These are phyloP conservation scores for Capsicum chinense DNA, from an alignment of 257 asterid genomes.

Conservation along the genomic window DNA sequence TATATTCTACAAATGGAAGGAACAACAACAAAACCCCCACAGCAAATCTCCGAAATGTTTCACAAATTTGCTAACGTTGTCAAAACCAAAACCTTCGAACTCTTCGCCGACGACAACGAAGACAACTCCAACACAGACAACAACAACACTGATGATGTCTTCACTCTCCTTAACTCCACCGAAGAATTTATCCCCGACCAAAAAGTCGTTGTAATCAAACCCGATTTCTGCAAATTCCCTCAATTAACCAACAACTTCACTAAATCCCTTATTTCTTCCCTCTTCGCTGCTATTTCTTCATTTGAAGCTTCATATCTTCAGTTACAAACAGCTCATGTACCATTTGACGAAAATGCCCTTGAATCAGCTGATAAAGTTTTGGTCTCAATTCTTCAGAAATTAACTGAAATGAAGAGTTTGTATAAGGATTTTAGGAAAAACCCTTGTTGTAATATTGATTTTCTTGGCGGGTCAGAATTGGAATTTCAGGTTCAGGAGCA, in stretches of 20 bases:
- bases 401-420: conserved; percentile 66
- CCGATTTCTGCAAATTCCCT: conserved; percentile 47
- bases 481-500: conserved; percentile 97
- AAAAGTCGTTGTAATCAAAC: conserved; percentile 86
- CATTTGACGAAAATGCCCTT: conserved; percentile 63
- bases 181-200: conserved; percentile 89
- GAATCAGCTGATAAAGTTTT: conserved; percentile 71
- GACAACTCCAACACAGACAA: conserved; percentile 39
- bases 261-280: conserved; percentile 60
- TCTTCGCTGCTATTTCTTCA: conserved; percentile 73
- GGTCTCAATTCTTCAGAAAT: conserved; percentile 69
- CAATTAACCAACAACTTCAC: conserved; percentile 31
- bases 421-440: conserved; percentile 50
- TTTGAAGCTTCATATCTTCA: conserved; percentile 89
- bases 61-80: conserved; percentile 86
- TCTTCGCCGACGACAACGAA: conserved; percentile 58
- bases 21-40: conserved; percentile 67
- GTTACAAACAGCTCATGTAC: conserved; percentile 95
- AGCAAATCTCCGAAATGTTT: conserved; percentile 85
- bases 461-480: conserved; percentile 59
- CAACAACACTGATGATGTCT: conserved; percentile 45
- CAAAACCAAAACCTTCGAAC: conserved; percentile 90
- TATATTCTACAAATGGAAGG: conserved; percentile 72
- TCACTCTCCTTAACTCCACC: conserved; percentile 74
- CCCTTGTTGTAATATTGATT: conserved; percentile 49